Conservation (phyloP, 2,329 filamentous ascomycete genomes). For the Thielaviopsis musarum region DNA sequence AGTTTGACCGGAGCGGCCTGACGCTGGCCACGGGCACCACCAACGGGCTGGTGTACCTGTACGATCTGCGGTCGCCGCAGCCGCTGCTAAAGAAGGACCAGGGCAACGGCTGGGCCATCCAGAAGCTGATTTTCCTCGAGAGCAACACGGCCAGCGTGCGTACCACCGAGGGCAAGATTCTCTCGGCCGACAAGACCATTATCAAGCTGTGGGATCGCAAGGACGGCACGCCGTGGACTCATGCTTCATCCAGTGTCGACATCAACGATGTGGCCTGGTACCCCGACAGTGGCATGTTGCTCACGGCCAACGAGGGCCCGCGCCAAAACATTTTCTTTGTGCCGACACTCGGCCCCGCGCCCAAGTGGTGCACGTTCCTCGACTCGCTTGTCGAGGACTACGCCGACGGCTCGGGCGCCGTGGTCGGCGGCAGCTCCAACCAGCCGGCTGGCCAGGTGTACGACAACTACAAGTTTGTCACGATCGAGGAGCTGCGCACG, state of each 20-base stretch:
- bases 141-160: slow-evolving; percentile 59
- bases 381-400: slow-evolving; percentile 98
- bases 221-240: slow-evolving; percentile 81
- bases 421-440: slow-evolving; percentile 10
- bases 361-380: slow-evolving; percentile 89
- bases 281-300: slow-evolving; percentile 80
- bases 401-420: slow-evolving; percentile 43
- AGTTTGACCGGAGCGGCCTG: slow-evolving; percentile 71
- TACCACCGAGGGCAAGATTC: slow-evolving; percentile 68
- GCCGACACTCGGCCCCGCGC: slow-evolving; percentile 80
- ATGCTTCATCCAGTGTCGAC: slow-evolving; percentile 85
- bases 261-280: slow-evolving; percentile 91
- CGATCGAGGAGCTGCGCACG: slow-evolving; percentile 65
- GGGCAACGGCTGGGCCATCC: slow-evolving; percentile 83
- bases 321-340: slow-evolving; percentile 94
- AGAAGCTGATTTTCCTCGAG: slow-evolving; percentile 54
- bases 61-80: slow-evolving; percentile 75
- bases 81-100: slow-evolving; percentile 86
- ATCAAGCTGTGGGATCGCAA: slow-evolving; percentile 91
- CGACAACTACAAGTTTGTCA: slow-evolving; percentile 98
- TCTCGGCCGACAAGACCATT: slow-evolving; percentile 85
- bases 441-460: slow-evolving; percentile 65
- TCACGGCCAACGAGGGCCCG: slow-evolving; percentile 92
- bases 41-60: slow-evolving; percentile 73
- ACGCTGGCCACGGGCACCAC: slow-evolving; percentile 79